Percentiles rank a stretch among this genome's conserved stretches.
These are phyloP conservation scores for Lentinula detonsa DNA, from an alignment of 768 basidiomycete genomes.

Conservation along the genomic window DNA sequence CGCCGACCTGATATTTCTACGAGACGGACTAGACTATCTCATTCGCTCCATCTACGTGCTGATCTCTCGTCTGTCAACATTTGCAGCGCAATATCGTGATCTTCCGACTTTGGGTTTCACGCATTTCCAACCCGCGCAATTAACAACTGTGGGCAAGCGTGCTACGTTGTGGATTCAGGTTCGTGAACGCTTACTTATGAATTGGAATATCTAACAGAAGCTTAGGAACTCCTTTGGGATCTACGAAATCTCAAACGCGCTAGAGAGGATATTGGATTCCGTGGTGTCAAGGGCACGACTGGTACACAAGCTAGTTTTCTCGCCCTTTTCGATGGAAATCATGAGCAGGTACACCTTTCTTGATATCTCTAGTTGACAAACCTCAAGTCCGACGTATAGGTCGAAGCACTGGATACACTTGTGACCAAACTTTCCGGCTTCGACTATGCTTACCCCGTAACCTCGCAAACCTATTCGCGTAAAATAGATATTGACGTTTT, in stretches of 20 bases:
- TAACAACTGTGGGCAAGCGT: conserved; percentile 97
- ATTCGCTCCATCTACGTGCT: conserved; percentile 85
- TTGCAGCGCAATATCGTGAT: conserved; percentile 80
- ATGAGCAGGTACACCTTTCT: conserved; percentile 60
- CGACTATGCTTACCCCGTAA: conserved; percentile 92
- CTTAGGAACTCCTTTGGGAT: conserved; percentile 91
- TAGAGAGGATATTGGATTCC: conserved; percentile 88
- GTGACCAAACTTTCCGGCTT: conserved; percentile 93
- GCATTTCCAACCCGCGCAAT: conserved; percentile 97
- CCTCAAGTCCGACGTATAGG: conserved; percentile 33
- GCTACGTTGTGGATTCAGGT: conserved; percentile 96
- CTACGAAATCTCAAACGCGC: conserved; percentile 88
- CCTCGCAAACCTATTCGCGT: conserved; percentile 97
- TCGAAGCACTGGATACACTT: conserved; percentile 80
- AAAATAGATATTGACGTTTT: conserved; percentile 96
- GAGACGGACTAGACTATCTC: conserved; percentile 77
- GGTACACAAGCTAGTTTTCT: conserved; percentile 97
- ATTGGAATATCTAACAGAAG: background rate
- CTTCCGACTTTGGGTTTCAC: conserved; percentile 96
- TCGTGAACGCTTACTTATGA: conserved; percentile 2
- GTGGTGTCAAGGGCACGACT: conserved; percentile 99
- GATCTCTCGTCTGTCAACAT: conserved; percentile 81
- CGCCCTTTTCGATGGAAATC: conserved; percentile 90
- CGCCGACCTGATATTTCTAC: conserved; percentile 96
- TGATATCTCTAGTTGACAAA: background rate